phyloP scores from a whole-genome alignment of 2,329 filamentous ascomycete genomes.

The Cladosporium sp. region DNA sequence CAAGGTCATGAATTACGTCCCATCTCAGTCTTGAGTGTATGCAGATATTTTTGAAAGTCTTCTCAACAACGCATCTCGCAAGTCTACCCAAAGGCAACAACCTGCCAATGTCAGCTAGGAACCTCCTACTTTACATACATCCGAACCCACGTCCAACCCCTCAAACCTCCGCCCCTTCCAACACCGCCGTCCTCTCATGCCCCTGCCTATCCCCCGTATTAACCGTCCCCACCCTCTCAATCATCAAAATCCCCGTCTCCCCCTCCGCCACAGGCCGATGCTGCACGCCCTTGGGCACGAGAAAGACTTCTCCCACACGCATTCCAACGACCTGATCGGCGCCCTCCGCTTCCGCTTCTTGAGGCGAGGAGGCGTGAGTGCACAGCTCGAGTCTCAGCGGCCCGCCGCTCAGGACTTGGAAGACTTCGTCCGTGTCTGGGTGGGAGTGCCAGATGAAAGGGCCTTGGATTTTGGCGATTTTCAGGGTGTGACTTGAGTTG shows the following conservation, averaged over 20 bases:
- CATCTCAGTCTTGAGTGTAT: too few species aligned
- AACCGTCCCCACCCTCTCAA: conserved; percentile 32
- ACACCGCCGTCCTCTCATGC: conserved; percentile 11
- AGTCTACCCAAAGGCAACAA: too few species aligned
- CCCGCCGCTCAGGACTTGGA: conserved; percentile 36
- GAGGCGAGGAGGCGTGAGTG: conserved; percentile 11
- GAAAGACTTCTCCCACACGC: conserved; percentile 33
- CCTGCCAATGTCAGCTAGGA: too few species aligned
- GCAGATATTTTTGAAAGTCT: too few species aligned
- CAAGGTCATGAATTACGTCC: too few species aligned
- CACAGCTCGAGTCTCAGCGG: conserved; percentile 25
- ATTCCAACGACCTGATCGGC: conserved; percentile 26
- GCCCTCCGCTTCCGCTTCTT: conserved; percentile 31
- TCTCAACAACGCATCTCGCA: too few species aligned
- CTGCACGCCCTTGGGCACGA: conserved; percentile 35
- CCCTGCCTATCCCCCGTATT: conserved; percentile 21
- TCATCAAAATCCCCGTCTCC: conserved; percentile 36
- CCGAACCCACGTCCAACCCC: too few species aligned
- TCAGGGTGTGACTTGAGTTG: conserved; percentile 38
- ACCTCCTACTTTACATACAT: too few species aligned
- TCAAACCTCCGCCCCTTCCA: neutral
- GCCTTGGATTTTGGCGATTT: conserved; percentile 39
- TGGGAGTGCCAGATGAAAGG: conserved; percentile 41
- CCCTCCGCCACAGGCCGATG: conserved; percentile 35
- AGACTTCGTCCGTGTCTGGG: conserved; percentile 40